These are phyloP conservation scores for Filobasidium floriforme DNA, from an alignment of 768 basidiomycete genomes.

Conservation along the genomic window DNA sequence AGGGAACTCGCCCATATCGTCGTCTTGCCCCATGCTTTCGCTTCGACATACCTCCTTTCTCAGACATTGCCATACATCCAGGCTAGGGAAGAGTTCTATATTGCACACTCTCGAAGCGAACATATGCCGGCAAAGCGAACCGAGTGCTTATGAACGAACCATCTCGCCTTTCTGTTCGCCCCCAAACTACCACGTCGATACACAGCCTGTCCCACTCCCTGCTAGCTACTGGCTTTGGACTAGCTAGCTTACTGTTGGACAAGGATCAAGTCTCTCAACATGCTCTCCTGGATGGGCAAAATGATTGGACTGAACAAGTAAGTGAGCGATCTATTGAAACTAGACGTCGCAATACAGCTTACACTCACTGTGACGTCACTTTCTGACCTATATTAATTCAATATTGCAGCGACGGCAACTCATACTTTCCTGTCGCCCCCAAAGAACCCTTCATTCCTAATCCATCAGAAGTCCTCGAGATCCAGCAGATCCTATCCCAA, in stretches of 20 bases:
- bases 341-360: background rate
- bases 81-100: too few species aligned
- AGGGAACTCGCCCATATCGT: too few species aligned
- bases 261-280: background rate
- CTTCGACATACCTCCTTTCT: too few species aligned
- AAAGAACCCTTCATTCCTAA: background rate
- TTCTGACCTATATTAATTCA: background rate
- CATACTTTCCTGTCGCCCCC: background rate
- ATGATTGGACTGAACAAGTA: background rate
- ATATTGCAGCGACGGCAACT: background rate
- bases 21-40: too few species aligned
- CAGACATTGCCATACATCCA: too few species aligned
- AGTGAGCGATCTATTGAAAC: background rate
- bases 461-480: background rate
- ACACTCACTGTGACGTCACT: background rate
- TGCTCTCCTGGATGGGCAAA: slow-evolving; percentile 1
- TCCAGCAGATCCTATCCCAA: background rate
- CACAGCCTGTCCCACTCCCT: too few species aligned
- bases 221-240: too few species aligned
- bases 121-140: too few species aligned
- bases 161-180: too few species aligned
- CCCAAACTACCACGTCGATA: background rate
- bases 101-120: too few species aligned
- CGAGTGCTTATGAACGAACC: too few species aligned
- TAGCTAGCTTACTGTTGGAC: too few species aligned